Conservation (phyloP, 345 rosid species). For the Lepidium sativum region DNA sequence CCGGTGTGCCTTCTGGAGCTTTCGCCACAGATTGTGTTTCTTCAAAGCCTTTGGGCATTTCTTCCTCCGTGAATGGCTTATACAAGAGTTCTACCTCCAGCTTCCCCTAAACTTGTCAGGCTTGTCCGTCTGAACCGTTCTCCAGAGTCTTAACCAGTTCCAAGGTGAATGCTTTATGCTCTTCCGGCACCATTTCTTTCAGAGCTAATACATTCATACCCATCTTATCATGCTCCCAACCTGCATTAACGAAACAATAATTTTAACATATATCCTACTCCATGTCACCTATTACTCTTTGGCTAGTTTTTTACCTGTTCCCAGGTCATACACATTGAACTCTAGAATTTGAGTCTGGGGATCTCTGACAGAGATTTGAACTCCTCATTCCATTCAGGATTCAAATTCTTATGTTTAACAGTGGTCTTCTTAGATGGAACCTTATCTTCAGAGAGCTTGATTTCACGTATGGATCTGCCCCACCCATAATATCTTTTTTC, state of each 20-base stretch:
- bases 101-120: constrained; percentile 75
- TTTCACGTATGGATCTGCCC: constrained; percentile 91
- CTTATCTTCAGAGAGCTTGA: constrained; percentile 79
- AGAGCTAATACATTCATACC: constrained; percentile 70
- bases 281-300: no score
- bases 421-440: constrained; percentile 83
- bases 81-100: constrained; percentile 62
- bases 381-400: constrained; percentile 97
- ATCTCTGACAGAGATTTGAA: constrained; percentile 67
- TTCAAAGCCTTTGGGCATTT: no score
- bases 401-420: constrained; percentile 84
- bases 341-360: constrained; percentile 63
- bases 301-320: constrained; percentile 58
- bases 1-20: constrained; percentile 85
- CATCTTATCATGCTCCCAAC: constrained; percentile 90
- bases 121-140: constrained; percentile 33
- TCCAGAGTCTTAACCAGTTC: constrained; percentile 62
- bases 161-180: constrained; percentile 54
- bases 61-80: constrained; percentile 78
- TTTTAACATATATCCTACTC: no score
- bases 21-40: constrained; percentile 39
- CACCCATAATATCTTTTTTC: constrained; percentile 90
- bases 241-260: constrained; percentile 24
- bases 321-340: constrained; percentile 82
- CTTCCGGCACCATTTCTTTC: constrained; percentile 69